Evolutionary conservation across 2,329 filamentous ascomycete genomes (phyloP), one percentile per base, ranked within the genome.

Genomic region (Pseudogymnoascus sp.): DNA sequence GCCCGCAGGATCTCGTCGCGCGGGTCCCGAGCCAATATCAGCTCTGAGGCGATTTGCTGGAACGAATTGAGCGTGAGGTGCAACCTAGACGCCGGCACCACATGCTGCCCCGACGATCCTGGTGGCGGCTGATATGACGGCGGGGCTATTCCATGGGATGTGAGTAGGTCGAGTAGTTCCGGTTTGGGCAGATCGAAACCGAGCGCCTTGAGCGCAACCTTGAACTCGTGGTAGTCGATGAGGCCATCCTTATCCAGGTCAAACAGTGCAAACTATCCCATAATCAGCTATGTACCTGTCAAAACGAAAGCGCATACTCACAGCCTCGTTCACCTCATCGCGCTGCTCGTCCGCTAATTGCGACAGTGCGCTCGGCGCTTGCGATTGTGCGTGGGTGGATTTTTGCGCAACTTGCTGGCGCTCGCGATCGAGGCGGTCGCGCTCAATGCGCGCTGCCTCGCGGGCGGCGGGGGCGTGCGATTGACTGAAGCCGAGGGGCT

Each of bases 171-270:
- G 71, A 93, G 88, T 65, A 96, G 91, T 70, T 96, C 91, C 66
- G 86, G 81, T 75, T 96, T 96, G 64, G 91, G 84, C 60, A 96
- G 82, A 71, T 96, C 91, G 79, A 98, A 98, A 67, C 95, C 95
- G 1, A 99, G 86, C 3, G 95, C 95, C 75, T 96, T 95, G 71
- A 98, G 88, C 65, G 93, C 92, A 78, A 98, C 95, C 77, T 95
- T 93, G 75, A 98, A 90, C 78, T 99, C 95, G 79, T 98, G 95
- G 81, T 96, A 98, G 79, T 98, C 93, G 73, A 99, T 91, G 76
- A 90, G 87, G 56, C 88, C 85, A 78, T 98, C 93, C 75, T 96
- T 93, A 81, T 98, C 93, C 72, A 96, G 89, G 75, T 98, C 95
- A 82, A 99, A 98, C 68, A 98, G 87, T 66, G 88, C 88, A 77